Conservation (phyloP, 1,139 yeast genomes). For the Nakaseomyces uthaithaninus region DNA sequence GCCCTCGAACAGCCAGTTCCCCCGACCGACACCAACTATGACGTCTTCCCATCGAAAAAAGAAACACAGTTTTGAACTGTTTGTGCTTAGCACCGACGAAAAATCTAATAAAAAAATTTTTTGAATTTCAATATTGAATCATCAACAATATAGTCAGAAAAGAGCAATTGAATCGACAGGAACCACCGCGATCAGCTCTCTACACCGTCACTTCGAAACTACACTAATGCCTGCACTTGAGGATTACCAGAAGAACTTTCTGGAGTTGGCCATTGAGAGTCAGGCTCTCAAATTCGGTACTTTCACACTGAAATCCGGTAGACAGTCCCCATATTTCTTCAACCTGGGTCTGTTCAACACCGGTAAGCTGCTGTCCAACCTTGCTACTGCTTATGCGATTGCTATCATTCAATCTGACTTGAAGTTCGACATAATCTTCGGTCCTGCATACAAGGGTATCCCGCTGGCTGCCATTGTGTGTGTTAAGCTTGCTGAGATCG, state of each 20-base stretch:
- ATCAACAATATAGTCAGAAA: too few relatives aligned
- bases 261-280: conserved; percentile 72
- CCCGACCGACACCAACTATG: too few relatives aligned
- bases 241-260: conserved; percentile 56
- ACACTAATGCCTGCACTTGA: conserved; percentile 29
- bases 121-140: too few relatives aligned
- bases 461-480: conserved; percentile 91
- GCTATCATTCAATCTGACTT: conserved; percentile 75
- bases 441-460: conserved; percentile 97
- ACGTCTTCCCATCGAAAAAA: too few relatives aligned
- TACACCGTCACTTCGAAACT: too few relatives aligned
- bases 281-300: conserved; percentile 79
- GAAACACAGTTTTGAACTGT: too few relatives aligned
- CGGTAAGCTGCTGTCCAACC: conserved; percentile 64
- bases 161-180: too few relatives aligned
- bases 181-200: too few relatives aligned
- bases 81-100: too few relatives aligned
- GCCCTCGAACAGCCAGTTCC: too few relatives aligned
- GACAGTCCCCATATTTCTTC: conserved; percentile 93
- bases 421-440: conserved; percentile 84
- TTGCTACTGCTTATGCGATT: conserved; percentile 83
- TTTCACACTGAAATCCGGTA: conserved; percentile 85
- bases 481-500: conserved; percentile 84
- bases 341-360: conserved; percentile 84
- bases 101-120: too few relatives aligned